Base-by-base conservation (phyloP, 2,329 filamentous ascomycete species). In the Pseudopithomyces chartarum region DNA sequence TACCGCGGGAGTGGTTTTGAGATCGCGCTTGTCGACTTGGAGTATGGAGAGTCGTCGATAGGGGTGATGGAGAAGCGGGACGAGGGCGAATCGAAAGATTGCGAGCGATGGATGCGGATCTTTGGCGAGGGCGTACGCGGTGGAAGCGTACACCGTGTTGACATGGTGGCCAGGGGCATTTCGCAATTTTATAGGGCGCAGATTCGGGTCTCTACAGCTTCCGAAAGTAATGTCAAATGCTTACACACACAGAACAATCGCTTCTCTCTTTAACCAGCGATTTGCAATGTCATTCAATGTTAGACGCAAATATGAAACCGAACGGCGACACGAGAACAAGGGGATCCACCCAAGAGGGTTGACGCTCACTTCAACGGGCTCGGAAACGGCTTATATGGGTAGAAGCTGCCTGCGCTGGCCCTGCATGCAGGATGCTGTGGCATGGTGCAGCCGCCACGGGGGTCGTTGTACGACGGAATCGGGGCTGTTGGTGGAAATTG, bases 111-210 rank as follows among this genome's bases (percentile, higher is more conserved):
- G 58, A 75, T 74, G 52, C 69, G 67, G 58, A 74, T 65, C 48
- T 70, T 74, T 22, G 73, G 73, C 32, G 69, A 73, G 8, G 72
- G 73, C 20, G 72, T 76, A 23, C 71, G 62, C 20, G 66, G 71
- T 23, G 69, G 65, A 54, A 61, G 36, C 55, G 23, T 32, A 46
- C 36, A 61, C 51, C 38, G 22, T 29, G 52, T 59, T 19, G 63
- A 59, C 45, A 66, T 61, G 5, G 59, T 36, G 29, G 26, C n/a
- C 38, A 15, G 6, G 38, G 13, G 19, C 23, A 32, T 32, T 20
- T 22, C 29, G 17, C 19, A n/a, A 20, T 49, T 17, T 49, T 40
- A 50, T 51, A 51, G 32, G 22, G 42, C 5, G 26, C 11, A 43
- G 15, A 33, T 29, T 15, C 43, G 13, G 26, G 10, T 34, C 15